Base-by-base conservation (phyloP, 805 yeast genomes). In the Martiniozyma abietophila region DNA sequence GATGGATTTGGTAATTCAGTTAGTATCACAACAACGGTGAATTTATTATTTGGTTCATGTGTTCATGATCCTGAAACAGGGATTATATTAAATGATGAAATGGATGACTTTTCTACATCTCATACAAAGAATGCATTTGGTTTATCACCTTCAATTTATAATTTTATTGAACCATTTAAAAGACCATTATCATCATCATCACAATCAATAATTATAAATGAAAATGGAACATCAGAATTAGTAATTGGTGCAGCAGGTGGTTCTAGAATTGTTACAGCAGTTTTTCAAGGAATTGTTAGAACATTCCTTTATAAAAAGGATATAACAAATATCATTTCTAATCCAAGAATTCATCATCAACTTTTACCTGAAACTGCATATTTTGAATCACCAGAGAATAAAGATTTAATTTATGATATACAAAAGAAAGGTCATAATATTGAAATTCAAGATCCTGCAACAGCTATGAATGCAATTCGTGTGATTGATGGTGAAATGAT, bases 211-310 rank as follows among this genome's bases (percentile, higher is more conserved):
- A 59, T 83, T 1, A 61, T 72, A 14, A 50, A 62, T 33, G 47
- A 54, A 6, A 48, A 57, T 8, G 69, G 70, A 4, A 46, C 50
- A 7, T 74, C 80, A 0, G 86, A 79, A 44, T 51, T 82, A 18
- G 71, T 80, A 5, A 68, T 89, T 39, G 97, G 96, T 0, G 92
- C 95, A 1, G 94, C 96, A 2, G 98, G 98, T 8, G 97, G 97
- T 0, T 79, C 92, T 6, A 64, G 92, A 36, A 89, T 89, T 32
- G 66, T 81, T 10, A 83, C 95, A 0, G 73, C 94, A 1, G 74
- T 89, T 4, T 69, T 89, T 36, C 92, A 86, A 53, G 86, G 89
- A 0, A 68, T 89, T 12, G 66, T 82, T 2, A 61, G 96, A 34
- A 59, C 64, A 3, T 75, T 77, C 42, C 74, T 72, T 51, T 71